Evolutionary conservation across 1,284 basidiomycete genomes (phyloP).

Genomic region (Athelia psychrophila): DNA sequence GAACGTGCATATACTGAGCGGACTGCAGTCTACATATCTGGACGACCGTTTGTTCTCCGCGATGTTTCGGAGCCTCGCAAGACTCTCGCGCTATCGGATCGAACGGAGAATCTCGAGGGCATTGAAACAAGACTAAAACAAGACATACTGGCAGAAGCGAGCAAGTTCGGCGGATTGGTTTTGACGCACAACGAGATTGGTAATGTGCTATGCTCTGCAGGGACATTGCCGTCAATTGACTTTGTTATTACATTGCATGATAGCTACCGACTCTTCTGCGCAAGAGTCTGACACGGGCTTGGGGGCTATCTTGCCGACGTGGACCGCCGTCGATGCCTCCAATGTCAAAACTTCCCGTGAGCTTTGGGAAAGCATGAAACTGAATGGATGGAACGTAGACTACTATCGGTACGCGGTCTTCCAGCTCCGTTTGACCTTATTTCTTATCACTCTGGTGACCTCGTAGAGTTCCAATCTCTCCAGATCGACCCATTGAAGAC

Average conservation of each 20-base stretch:
- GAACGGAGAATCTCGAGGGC: conserved; percentile 93
- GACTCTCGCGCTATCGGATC: conserved; percentile 83
- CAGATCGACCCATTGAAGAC: conserved; percentile 86
- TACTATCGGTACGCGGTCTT: neutral
- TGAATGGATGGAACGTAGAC: conserved; percentile 90
- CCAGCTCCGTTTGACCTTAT: neutral
- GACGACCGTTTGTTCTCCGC: conserved; percentile 93
- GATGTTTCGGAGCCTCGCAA: conserved; percentile 86
- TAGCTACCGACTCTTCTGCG: conserved; percentile 32
- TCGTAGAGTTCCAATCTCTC: conserved; percentile 87
- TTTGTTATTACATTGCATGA: neutral
- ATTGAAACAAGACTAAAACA: conserved; percentile 91
- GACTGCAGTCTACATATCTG: conserved; percentile 83
- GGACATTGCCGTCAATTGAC: neutral
- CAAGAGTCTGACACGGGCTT: conserved; percentile 51
- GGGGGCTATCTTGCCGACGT: conserved; percentile 87
- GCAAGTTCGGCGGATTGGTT: conserved; percentile 66
- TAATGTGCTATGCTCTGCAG: conserved; percentile 20
- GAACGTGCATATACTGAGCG: conserved; percentile 10
- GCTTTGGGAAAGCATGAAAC: conserved; percentile 79
- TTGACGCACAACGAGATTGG: conserved; percentile 92
- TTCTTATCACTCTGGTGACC: neutral
- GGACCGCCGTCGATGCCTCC: conserved; percentile 86
- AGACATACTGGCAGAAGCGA: conserved; percentile 91
- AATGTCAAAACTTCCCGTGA: conserved; percentile 90